Percentiles rank a stretch among this genome's conserved stretches.
Evolutionary conservation across 2,329 filamentous ascomycete genomes (phyloP).

Genomic region (Furcasterigmium furcatum): DNA sequence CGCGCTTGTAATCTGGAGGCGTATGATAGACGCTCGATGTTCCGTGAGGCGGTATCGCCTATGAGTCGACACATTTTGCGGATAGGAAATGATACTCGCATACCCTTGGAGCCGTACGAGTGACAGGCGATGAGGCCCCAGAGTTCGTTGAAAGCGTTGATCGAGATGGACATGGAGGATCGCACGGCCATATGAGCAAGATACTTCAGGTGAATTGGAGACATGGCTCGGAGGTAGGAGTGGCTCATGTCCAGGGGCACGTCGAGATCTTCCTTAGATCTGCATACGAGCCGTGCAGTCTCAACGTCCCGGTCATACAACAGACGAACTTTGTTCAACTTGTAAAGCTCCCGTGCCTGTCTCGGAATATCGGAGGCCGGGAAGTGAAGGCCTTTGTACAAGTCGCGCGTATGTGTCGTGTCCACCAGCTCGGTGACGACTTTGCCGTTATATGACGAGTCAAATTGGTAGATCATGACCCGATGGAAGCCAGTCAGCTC

Average conservation of each 20-base stretch:
- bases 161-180: slow-evolving; percentile 93
- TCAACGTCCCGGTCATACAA: slow-evolving; percentile 81
- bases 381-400: slow-evolving; percentile 86
- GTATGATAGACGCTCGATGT: slow-evolving; percentile 85
- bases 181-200: slow-evolving; percentile 84
- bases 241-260: slow-evolving; percentile 79
- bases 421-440: slow-evolving; percentile 88
- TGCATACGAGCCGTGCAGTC: slow-evolving; percentile 79
- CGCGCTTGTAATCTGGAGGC: slow-evolving; percentile 80
- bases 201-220: slow-evolving; percentile 86
- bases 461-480: slow-evolving; percentile 92
- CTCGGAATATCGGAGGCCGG: slow-evolving; percentile 83
- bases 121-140: slow-evolving; percentile 91
- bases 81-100: slow-evolving; percentile 90
- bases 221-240: slow-evolving; percentile 83
- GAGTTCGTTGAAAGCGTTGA: slow-evolving; percentile 79
- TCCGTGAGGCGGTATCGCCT: slow-evolving; percentile 80
- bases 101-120: slow-evolving; percentile 71
- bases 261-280: slow-evolving; percentile 69
- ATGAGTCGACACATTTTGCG: slow-evolving; percentile 88
- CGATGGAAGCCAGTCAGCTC: slow-evolving; percentile 89
- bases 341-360: slow-evolving; percentile 86
- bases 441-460: slow-evolving; percentile 75
- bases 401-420: slow-evolving; percentile 71
- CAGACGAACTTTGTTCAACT: slow-evolving; percentile 83